A percentile compares a stretch with the other conserved stretches of the same genome.
These are phyloP conservation scores for Coemansia sp. DNA, from an alignment of 192 early-diverging fungal species.

Conservation along the genomic window DNA sequence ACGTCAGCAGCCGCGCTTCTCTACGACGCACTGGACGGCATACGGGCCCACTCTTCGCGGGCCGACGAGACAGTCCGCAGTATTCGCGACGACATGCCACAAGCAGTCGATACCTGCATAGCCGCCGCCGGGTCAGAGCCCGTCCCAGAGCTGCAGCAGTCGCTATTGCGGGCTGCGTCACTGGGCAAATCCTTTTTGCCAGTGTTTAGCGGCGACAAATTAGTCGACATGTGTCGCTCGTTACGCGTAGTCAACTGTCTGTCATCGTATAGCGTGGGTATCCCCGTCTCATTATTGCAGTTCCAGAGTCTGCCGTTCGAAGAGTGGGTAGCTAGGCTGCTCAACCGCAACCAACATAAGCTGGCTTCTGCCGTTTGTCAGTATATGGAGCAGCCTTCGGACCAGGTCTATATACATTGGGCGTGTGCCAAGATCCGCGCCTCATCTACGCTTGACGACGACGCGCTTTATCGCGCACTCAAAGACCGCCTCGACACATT, in stretches of 20 bases:
- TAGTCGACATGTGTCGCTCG: slow-evolving; percentile 85
- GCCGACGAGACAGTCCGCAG: slow-evolving; percentile 96
- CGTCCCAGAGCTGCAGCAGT: slow-evolving; percentile 74
- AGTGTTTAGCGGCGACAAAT: slow-evolving; percentile 81
- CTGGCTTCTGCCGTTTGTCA: slow-evolving; percentile 86
- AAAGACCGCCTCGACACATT: slow-evolving; percentile 76
- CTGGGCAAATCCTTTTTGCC: slow-evolving; percentile 94
- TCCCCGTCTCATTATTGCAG: slow-evolving; percentile 89
- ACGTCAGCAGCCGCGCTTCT: slow-evolving; percentile 92
- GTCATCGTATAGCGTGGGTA: slow-evolving; percentile 81
- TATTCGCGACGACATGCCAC: slow-evolving; percentile 77
- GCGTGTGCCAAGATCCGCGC: slow-evolving; percentile 93
- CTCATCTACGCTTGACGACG: slow-evolving; percentile 79
- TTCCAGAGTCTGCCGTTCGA: slow-evolving; percentile 75
- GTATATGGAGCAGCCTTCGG: slow-evolving; percentile 77
- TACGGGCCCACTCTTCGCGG: slow-evolving; percentile 70
- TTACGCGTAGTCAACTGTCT: slow-evolving; percentile 92
- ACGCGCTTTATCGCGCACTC: slow-evolving; percentile 78
- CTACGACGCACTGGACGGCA: slow-evolving; percentile 79
- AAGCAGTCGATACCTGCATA: slow-evolving; percentile 90
- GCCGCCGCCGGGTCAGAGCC: slow-evolving; percentile 93
- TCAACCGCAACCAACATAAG: slow-evolving; percentile 82
- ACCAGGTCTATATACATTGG: slow-evolving; percentile 93
- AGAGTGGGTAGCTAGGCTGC: slow-evolving; percentile 79
- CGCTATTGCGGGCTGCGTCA: slow-evolving; percentile 81